phyloP scores from a whole-genome alignment of 163 green algal species.

The Prototheca wickerhamii region DNA sequence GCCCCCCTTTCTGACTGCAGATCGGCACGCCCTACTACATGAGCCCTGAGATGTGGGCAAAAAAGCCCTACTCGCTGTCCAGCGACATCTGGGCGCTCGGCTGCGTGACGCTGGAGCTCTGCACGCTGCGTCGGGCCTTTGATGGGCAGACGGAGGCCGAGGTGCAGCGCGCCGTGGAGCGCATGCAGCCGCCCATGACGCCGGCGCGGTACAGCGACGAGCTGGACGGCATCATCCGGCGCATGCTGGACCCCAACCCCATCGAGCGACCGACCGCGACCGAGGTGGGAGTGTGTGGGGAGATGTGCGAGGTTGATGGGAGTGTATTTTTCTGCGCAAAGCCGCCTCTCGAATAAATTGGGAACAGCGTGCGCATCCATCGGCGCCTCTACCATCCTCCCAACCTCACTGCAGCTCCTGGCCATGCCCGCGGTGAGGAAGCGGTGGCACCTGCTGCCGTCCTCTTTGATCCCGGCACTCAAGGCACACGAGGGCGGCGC shows the following conservation, averaged over 20 bases:
- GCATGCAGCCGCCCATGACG: neutral
- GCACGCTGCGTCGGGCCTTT: slow-evolving; percentile 40
- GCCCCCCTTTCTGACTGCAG: slow-evolving; percentile 30
- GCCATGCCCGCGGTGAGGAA: neutral
- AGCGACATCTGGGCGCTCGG: slow-evolving; percentile 6
- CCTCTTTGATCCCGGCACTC: neutral
- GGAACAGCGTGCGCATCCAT: neutral
- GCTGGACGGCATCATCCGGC: neutral
- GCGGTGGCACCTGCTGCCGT: neutral
- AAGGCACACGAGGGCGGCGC: neutral
- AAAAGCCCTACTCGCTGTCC: slow-evolving; percentile 22
- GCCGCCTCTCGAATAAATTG: neutral
- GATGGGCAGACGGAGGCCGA: slow-evolving; percentile 17
- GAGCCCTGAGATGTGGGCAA: slow-evolving; percentile 7
- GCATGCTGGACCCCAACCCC: neutral
- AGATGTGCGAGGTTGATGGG: neutral
- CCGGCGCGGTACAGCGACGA: neutral
- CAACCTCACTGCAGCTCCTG: too few species aligned
- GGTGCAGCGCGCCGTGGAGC: neutral
- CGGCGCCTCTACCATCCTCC: neutral
- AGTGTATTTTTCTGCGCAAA: neutral
- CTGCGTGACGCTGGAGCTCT: slow-evolving; percentile 49
- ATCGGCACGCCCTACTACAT: slow-evolving; percentile 35
- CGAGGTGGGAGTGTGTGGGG: neutral
- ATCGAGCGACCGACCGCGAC: neutral